Evolutionary conservation across 768 basidiomycete genomes (phyloP), one percentile per base, ranked within the genome.

Genomic region (Kockovaella imperatae): DNA sequence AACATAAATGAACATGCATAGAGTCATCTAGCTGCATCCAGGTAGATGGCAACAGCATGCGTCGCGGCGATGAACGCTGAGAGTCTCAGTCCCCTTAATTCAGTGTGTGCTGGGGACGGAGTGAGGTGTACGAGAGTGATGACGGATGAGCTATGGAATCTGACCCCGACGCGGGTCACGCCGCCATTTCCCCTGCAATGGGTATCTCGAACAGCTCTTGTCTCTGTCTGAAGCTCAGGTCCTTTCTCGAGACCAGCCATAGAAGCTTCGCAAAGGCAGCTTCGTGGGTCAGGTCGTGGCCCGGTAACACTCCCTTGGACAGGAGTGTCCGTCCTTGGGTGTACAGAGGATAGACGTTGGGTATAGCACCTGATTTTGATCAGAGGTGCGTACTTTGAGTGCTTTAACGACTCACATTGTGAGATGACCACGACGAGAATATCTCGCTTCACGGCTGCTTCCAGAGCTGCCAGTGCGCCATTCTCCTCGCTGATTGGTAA

Each of bases 201-300:
- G 64, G 61, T 5, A 47, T 54, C 42, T 60, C 50, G 35, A 66
- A 66, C 39, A 60, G 26, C 36, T 53, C 53, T 34, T 66, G 64
- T 28, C 60, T 44, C 39, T 66, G 42, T 35, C 51, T 53, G 53
- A 66, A 66, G 5, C 49, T 53, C 3, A 66, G 45, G 35, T 66
- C 61, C 34, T 59, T 54, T 32, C 59, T 39, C 13, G 56, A 58
- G 17, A 66, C 64, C 10, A 66, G 49, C 64, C 64, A 66, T 3
- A 66, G 43, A 5, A 66, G 53, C 50, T 66, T 66, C 4, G 64
- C 64, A 24, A 66, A 66, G 3, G 64, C 64, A 15, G 64, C 64
- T 49, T 66, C 64, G 53, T 66, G 64, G 17, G 61, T 66, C 15
- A 66, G 47, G 46, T 66, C 64, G 47, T 66, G 60, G 7, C 64